phyloP scores from a whole-genome alignment of 176 grass and related monocot genomes.

The Rhynchospora tenuis region DNA sequence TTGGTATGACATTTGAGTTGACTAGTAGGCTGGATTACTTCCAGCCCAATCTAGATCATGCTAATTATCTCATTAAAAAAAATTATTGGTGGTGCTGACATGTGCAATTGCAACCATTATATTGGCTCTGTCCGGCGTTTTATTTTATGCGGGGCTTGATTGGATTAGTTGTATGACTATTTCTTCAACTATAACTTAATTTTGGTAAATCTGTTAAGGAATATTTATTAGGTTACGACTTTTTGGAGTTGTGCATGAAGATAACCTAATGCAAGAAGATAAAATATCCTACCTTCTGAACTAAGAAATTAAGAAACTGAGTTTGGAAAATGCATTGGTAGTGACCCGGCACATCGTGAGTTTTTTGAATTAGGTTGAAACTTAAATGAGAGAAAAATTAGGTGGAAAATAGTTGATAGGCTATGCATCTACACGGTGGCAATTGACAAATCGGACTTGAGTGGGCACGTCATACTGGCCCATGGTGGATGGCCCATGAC shows the following conservation, averaged over 20 bases:
- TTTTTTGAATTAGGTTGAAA: slow-evolving; percentile 10
- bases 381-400: slow-evolving; percentile 9
- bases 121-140: not conserved
- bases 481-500: not conserved
- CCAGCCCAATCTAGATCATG: not conserved
- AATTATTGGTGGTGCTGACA: slow-evolving; percentile 3
- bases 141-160: slow-evolving; percentile 17
- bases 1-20: not conserved
- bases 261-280: not conserved
- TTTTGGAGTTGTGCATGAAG: not conserved
- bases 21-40: not conserved
- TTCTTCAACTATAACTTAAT: not conserved
- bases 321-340: not conserved
- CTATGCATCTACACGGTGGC: not conserved
- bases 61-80: not conserved
- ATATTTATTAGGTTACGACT: not conserved
- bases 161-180: slow-evolving; percentile 12
- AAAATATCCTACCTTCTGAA: not conserved
- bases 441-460: not conserved
- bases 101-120: not conserved
- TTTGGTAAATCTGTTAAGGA: not conserved
- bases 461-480: not conserved
- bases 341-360: not conserved
- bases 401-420: not conserved
- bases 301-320: not conserved